These are phyloP conservation scores for Apium graveolens DNA, from an alignment of 129 eudicot species.

Conservation along the genomic window DNA sequence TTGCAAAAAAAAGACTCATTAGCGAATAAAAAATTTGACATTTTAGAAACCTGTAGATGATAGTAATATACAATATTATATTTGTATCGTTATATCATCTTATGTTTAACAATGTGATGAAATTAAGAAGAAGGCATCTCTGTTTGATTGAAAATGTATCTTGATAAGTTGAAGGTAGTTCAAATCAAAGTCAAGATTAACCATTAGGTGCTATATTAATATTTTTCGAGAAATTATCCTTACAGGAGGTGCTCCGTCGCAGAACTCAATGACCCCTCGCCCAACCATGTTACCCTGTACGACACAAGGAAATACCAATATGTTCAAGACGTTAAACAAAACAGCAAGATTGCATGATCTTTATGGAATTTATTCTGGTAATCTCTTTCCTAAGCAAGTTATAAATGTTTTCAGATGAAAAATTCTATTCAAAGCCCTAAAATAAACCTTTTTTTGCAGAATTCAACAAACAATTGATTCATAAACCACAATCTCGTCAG, in stretches of 20 bases:
- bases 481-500: background rate
- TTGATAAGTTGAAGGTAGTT: too few relatives aligned
- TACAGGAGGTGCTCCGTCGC: slow-evolving; percentile 11
- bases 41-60: too few relatives aligned
- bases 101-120: too few relatives aligned
- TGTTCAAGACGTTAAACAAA: background rate
- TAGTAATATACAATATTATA: too few relatives aligned
- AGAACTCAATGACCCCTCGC: slow-evolving; percentile 12
- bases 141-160: too few relatives aligned
- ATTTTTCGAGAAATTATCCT: background rate
- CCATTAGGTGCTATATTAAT: background rate
- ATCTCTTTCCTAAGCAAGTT: background rate
- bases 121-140: too few relatives aligned
- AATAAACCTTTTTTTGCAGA: background rate
- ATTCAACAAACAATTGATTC: background rate
- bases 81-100: too few relatives aligned
- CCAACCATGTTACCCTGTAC: slow-evolving; percentile 8
- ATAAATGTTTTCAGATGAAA: background rate
- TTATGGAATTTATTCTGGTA: background rate
- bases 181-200: too few relatives aligned
- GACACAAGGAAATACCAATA: background rate
- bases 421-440: background rate
- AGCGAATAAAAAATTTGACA: too few relatives aligned
- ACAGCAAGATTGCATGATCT: background rate
- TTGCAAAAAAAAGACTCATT: background rate